Base-by-base conservation (phyloP, 495 filamentous ascomycete species). In the Symbiotaphrina buchneri region DNA sequence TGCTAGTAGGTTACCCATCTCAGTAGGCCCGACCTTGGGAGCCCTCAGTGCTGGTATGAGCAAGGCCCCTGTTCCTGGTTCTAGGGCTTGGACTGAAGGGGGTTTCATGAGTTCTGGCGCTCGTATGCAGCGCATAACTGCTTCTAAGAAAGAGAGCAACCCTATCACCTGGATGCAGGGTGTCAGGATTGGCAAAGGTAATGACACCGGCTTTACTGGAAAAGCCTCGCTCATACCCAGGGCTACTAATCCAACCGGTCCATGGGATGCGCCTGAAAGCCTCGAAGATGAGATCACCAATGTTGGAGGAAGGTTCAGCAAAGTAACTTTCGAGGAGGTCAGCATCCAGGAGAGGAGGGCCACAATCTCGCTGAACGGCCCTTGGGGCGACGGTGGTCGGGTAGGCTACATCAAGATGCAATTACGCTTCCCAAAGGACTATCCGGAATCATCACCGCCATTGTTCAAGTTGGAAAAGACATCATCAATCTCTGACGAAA, bases 81-180 rank as follows among this genome's bases (percentile, higher is more conserved):
- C 44, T 34, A 52, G 48, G 28, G 51, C 44, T 20, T 58, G 47
- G 49, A 54, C 38, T 6, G 56, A 55, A 23, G 47, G 55, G 23
- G 51, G 49, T 10, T 57, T 55, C 30, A 54, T 59, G 38, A 63
- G 57, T 28, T 51, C 58, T 8, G 53, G 63, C 7, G 55, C 66
- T 18, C 68, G 71, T 5, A 75, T 73, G 65, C 70, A 70, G 41
- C 68, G 63, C 1, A 69, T 65, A 27, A 60, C 58, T 15, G 57
- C 52, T 21, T 30, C 58, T 10, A 53, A 55, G 30, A 69, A 65
- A 30, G 61, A 72, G 28, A 56, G 61, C n/a, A 80, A 82, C 41
- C 61, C 81, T 21, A 85, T 94, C 35, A 63, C 70, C 10, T 94
- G 84, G 84, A 91, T 94, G 78, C 79, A 71, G 35, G 81, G 82